Conservation (phyloP, 768 basidiomycete genomes). For the Kwoniella dejecticola region DNA sequence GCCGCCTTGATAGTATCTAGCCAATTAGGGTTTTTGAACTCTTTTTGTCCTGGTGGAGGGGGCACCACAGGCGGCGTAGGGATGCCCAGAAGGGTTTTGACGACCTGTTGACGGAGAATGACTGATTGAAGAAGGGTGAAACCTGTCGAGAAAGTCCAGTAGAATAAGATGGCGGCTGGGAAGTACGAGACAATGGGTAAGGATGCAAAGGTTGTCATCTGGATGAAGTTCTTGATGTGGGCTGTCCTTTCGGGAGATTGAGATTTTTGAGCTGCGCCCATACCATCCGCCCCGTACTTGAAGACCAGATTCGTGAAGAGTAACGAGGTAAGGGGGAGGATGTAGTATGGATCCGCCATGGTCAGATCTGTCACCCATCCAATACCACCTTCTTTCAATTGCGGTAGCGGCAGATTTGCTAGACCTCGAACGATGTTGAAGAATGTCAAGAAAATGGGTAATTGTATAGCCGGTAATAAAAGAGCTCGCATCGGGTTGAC, state of each 20-base stretch:
- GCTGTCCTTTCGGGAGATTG: constrained; percentile 61
- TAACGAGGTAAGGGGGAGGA: constrained; percentile 67
- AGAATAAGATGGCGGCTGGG: constrained; percentile 67
- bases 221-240: constrained; percentile 71
- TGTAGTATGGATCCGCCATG: constrained; percentile 70
- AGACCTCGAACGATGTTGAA: constrained; percentile 80
- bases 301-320: constrained; percentile 71
- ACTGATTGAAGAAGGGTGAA: constrained; percentile 63
- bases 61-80: constrained; percentile 28
- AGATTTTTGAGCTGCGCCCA: constrained; percentile 56
- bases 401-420: constrained; percentile 70
- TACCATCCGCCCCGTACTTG: constrained; percentile 38
- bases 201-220: constrained; percentile 62
- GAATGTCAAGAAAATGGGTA: constrained; percentile 74
- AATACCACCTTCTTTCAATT: constrained; percentile 75
- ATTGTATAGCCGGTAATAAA: constrained; percentile 67
- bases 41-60: constrained; percentile 25
- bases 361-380: constrained; percentile 76
- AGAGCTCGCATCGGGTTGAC: constrained; percentile 65
- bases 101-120: constrained; percentile 56
- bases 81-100: constrained; percentile 36
- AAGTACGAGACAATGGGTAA: constrained; percentile 64
- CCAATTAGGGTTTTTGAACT: constrained; percentile 26
- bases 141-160: constrained; percentile 63
- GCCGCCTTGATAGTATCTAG: constrained; percentile 32